Conservation (phyloP, 75 land plant species). For the Picea sitchensis region DNA sequence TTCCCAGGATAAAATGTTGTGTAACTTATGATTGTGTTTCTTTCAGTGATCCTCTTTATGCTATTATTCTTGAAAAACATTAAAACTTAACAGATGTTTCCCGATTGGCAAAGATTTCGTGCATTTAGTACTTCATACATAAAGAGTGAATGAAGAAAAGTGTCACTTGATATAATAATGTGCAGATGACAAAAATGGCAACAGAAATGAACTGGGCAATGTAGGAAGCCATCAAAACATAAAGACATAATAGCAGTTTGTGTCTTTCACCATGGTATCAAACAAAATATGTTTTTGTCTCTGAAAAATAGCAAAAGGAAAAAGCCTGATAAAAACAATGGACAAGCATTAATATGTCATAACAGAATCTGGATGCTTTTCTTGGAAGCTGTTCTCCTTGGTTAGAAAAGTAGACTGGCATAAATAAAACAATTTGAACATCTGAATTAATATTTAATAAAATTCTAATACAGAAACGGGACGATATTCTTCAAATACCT, state of each 20-base stretch:
- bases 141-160: too few relatives aligned
- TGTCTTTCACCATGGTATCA: background rate
- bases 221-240: background rate
- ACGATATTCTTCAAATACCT: constrained; percentile 38
- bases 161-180: background rate
- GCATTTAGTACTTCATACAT: too few relatives aligned
- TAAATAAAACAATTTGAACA: background rate
- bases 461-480: background rate
- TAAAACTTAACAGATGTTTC: too few relatives aligned
- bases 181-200: background rate
- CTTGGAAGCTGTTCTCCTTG: background rate
- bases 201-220: background rate
- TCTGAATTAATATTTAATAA: background rate
- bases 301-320: background rate
- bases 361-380: background rate
- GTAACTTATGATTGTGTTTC: too few relatives aligned
- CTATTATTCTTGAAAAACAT: too few relatives aligned
- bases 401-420: background rate
- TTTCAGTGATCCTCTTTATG: too few relatives aligned
- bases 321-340: background rate
- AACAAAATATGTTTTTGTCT: background rate
- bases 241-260: background rate
- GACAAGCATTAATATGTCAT: background rate
- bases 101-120: too few relatives aligned
- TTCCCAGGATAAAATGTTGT: too few relatives aligned